Base-by-base conservation (phyloP, 257 asterid species). In the Penstemon davidsonii region DNA sequence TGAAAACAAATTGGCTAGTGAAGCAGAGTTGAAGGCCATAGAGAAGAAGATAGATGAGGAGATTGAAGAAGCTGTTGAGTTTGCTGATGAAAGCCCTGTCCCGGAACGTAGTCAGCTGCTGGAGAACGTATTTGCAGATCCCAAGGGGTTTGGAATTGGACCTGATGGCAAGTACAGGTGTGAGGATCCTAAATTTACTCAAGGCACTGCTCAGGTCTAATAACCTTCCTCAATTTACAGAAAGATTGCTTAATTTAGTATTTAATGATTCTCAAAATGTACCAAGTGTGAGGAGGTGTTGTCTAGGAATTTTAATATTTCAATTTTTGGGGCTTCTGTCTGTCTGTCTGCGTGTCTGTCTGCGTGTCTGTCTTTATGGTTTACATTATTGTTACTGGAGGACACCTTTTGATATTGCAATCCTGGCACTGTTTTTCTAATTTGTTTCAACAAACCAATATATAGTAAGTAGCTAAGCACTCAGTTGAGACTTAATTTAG, bases 91-190 rank as follows among this genome's bases (percentile, higher is more conserved):
- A 78, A 90, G 98, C 86, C 95, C 97, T 4, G 82, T 69, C 68
- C 98, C 97, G 25, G 75, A 72, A 43, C 96, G 98, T 7, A 93
- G 82, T 65, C 97, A 93, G 76, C 84, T 93, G 74, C 88, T 93
- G 2, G 97, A 90, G 81, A 93, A 93, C 51, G 98, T 93, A 8
- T 93, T 93, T 66, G 98, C 96, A 37, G 97, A 93, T 75, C 98
- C 98, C 1, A 82, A 81, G 75, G 96, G 98, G 15, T 93, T 93
- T 10, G 95, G 97, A 7, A 93, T 90, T 54, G 97, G 96, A 60
- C 97, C 98, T 8, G 95, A 90, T 70, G 98, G 98, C 11, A 86
- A 76, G 83, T 93, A 93, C 89, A 85, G 95, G 82, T 93, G 98
- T 56, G 97, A 90, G 90, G 97, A 93, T 64, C 98, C 98, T 49